Evolutionary conservation across 495 filamentous ascomycete genomes (phyloP).

Genomic region (Zalerion maritima): DNA sequence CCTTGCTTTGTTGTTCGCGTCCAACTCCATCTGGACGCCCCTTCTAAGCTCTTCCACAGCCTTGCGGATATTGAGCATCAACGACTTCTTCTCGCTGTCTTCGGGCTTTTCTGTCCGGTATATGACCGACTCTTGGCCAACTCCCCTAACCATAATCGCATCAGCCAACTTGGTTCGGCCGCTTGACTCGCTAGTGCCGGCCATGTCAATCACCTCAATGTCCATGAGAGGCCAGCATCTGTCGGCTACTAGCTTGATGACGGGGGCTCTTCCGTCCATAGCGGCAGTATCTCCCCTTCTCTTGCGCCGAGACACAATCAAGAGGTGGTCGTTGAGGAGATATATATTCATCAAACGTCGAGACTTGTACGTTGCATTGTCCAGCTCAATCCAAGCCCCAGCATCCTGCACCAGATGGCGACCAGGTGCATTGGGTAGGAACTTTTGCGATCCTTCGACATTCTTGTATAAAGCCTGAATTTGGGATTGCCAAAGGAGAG

Average conservation of each 20-base stretch:
- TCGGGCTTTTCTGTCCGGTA: constrained; percentile 70
- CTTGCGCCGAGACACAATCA: constrained; percentile 83
- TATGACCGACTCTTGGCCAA: constrained; percentile 83
- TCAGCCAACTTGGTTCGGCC: constrained; percentile 58
- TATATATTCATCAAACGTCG: constrained; percentile 74
- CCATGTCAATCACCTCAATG: constrained; percentile 82
- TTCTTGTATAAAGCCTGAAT: constrained; percentile 81
- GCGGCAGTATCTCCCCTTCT: constrained; percentile 60
- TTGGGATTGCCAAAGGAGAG: constrained; percentile 87
- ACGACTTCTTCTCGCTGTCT: constrained; percentile 55
- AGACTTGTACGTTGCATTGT: constrained; percentile 92
- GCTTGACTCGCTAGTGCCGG: constrained; percentile 41
- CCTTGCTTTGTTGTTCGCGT: constrained; percentile 58
- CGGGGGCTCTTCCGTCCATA: constrained; percentile 40
- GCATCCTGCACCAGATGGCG: constrained; percentile 86
- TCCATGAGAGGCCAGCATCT: constrained; percentile 90
- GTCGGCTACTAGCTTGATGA: constrained; percentile 76
- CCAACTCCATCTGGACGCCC: constrained; percentile 65
- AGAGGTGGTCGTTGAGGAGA: constrained; percentile 84
- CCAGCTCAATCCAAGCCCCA: constrained; percentile 83
- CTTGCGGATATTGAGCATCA: constrained; percentile 81
- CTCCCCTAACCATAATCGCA: constrained; percentile 75
- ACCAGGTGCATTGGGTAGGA: constrained; percentile 77
- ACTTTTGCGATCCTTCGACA: constrained; percentile 94
- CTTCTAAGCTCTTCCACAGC: constrained; percentile 81